Evolutionary conservation across 2,329 filamentous ascomycete species (phyloP), one percentile per base, ranked within the genome.

Genomic region (Ilyonectria sp.): DNA sequence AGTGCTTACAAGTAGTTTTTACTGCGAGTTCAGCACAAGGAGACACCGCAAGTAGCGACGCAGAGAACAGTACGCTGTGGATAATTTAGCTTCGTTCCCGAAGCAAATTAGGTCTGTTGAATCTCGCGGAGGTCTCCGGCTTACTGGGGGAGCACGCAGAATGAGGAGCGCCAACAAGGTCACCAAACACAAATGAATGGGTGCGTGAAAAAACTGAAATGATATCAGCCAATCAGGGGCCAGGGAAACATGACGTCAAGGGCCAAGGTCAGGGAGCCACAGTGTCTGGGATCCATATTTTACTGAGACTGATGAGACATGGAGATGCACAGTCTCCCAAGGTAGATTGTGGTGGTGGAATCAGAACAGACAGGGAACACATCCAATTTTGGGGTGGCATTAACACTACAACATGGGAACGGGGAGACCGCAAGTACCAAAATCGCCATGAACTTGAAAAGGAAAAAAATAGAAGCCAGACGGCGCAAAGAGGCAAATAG

Each of bases 191-290:
- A 50, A 52, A 63, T 50, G 23, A 69, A 52, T 63, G 67, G 57
- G 60, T 55, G 40, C 40, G 68, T 74, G 65, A 71, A 74, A 70
- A 68, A 63, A 56, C 44, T 64, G 59, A 52, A 66, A 68, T 60
- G 17, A 26, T 58, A 65, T 44, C 55, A 50, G 35, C 74, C 74
- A 76, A 76, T 76, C 68, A 76, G 8, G 29, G 10, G 33, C 31
- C 23, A 19, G 43, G 37, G 57, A 71, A 70, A 71, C 60, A 75
- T 76, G 74, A 76, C 74, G 74, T 76, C 74, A 76, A 70, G 43
- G 56, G 54, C 40, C 15, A 11, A 43, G 40, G 46, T 15, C 43
- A 47, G 50, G 37, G 55, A 29, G 40, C 58, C 52, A 53, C 54
- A 52, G 35, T 55, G 49, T 31, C 43, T 53, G 33, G 29, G 44